Evolutionary conservation across 1,139 yeast species (phyloP).

Genomic region (Debaryomycetaceae sp.): DNA sequence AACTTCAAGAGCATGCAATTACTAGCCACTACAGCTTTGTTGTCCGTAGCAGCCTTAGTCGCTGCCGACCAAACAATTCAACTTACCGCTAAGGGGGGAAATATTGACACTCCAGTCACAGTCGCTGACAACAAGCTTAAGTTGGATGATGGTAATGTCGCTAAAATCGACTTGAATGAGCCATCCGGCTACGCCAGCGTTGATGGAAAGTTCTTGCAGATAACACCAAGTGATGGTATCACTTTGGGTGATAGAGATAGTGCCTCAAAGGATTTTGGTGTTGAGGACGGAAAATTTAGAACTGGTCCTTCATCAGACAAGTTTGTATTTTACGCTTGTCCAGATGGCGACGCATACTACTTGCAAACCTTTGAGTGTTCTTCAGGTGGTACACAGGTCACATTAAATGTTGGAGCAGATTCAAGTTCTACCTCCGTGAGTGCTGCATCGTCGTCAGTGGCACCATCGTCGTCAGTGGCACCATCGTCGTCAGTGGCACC

Average conservation of each 20-base stretch:
- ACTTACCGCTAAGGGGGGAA: conserved; percentile 25
- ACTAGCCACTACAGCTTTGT: conserved; percentile 18
- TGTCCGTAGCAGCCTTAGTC: conserved; percentile 24
- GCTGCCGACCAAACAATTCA: conserved; percentile 28
- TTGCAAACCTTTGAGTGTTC: conserved; percentile 10
- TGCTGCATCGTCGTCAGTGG: conserved; percentile 7
- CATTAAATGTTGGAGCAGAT: conserved; percentile 8
- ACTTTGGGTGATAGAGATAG: conserved; percentile 9
- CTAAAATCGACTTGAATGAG: conserved; percentile 23
- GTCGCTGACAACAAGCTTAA: conserved; percentile 12
- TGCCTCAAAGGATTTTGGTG: conserved; percentile 28
- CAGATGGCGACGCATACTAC: conserved; percentile 11
- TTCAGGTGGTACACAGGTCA: conserved; percentile 13
- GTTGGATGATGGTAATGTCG: conserved; percentile 16
- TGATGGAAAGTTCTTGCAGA: conserved; percentile 17
- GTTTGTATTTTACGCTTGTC: conserved; percentile 24
- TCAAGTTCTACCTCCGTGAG: conserved; percentile 7
- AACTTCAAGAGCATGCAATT: conserved; percentile 12
- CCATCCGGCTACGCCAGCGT: conserved; percentile 27
- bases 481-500: conserved; percentile 3
- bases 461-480: conserved; percentile 2
- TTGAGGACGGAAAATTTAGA: conserved; percentile 23
- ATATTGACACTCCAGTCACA: conserved; percentile 20
- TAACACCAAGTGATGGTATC: conserved; percentile 12
- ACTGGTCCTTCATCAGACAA: conserved; percentile 12